A percentile compares a stretch with the other conserved stretches of the same genome.
These are phyloP conservation scores for Saturnispora diversa DNA, from an alignment of 805 yeast genomes.

Conservation along the genomic window DNA sequence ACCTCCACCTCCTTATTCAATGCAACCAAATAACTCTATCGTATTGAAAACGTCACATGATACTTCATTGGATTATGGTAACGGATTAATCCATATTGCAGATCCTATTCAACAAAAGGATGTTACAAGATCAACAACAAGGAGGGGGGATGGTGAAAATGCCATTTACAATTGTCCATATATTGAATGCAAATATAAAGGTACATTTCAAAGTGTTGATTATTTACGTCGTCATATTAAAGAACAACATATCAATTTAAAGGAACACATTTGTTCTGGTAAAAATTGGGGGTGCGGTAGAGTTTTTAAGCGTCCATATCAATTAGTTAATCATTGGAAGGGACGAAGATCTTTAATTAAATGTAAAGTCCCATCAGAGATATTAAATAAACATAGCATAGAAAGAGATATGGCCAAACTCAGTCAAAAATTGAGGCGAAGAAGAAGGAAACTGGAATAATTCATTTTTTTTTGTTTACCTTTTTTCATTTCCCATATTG, in stretches of 20 bases:
- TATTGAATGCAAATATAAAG: slow-evolving; percentile 24
- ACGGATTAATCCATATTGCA: too few species aligned
- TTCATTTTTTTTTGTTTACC: background rate
- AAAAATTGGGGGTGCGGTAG: slow-evolving; percentile 28
- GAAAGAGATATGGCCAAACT: slow-evolving; percentile 6
- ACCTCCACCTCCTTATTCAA: too few species aligned
- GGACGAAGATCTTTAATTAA: slow-evolving; percentile 26
- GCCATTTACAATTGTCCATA: slow-evolving; percentile 17
- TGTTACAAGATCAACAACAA: background rate
- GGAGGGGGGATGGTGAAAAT: background rate
- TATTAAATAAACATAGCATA: background rate
- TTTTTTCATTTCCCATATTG: background rate
- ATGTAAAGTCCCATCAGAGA: slow-evolving; percentile 23
- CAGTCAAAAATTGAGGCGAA: slow-evolving; percentile 6
- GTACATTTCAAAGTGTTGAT: slow-evolving; percentile 26
- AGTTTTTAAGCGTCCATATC: slow-evolving; percentile 29
- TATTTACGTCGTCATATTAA: slow-evolving; percentile 27
- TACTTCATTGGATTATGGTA: too few species aligned
- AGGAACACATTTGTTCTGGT: slow-evolving; percentile 24
- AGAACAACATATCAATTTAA: slow-evolving; percentile 25
- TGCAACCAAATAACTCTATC: too few species aligned
- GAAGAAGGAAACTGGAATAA: background rate
- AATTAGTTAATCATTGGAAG: slow-evolving; percentile 29
- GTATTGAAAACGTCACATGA: too few species aligned
- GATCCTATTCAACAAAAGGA: too few species aligned